Evolutionary conservation across 2,329 filamentous ascomycete genomes (phyloP).

Genomic region (Colletotrichum sp.): DNA sequence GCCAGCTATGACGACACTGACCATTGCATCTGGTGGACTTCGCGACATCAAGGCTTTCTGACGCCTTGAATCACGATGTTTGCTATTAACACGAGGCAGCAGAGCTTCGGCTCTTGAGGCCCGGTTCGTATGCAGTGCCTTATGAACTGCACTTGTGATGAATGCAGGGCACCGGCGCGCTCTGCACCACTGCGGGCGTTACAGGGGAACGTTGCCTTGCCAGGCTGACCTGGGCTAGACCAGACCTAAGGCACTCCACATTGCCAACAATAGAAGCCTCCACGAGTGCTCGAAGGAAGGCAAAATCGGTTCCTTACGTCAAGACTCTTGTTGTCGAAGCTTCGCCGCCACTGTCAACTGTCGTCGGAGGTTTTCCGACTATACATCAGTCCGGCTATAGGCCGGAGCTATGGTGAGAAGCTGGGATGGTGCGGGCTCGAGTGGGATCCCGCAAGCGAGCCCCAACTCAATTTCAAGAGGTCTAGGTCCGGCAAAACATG

Average conservation of each 20-base stretch:
- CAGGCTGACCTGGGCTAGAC: constrained; percentile 5
- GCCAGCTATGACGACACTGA: not conserved
- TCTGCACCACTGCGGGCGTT: not conserved
- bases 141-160: not conserved
- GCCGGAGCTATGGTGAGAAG: not conserved
- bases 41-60: not conserved
- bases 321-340: not conserved
- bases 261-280: constrained; percentile 19
- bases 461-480: not conserved
- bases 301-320: not conserved
- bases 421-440: not conserved
- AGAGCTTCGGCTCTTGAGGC: not conserved
- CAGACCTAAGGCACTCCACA: constrained; percentile 5
- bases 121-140: not conserved
- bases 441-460: not conserved
- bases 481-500: not conserved
- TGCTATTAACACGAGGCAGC: not conserved
- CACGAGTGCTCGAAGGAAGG: not conserved
- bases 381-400: constrained; percentile 5
- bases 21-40: not conserved
- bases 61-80: not conserved
- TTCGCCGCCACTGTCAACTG: not conserved
- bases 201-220: constrained; percentile 16
- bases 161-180: constrained; percentile 6
- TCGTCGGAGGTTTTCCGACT: not conserved